Evolutionary conservation across 2,329 filamentous ascomycete genomes (phyloP), one percentile per base, ranked within the genome.

Genomic region (Colletotrichum melonis): DNA sequence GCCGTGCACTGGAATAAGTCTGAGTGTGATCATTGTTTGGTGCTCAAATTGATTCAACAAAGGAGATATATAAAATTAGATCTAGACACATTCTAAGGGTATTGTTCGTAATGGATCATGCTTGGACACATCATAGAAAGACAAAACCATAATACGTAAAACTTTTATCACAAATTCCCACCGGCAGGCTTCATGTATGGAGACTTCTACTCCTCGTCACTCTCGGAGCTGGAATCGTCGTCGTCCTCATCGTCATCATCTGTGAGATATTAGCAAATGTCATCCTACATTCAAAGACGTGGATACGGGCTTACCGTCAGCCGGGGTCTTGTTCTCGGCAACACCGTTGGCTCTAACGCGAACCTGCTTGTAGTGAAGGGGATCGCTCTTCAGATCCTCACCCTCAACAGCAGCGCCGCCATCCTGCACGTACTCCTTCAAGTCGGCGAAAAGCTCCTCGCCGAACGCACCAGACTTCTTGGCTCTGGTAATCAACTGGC

Each of bases 81-180:
- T 64, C 70, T 73, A 69, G 59, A 55, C 30, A 72, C 65, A 73
- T 64, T 73, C 67, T 63, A 69, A 54, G 70, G 70, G 70, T 73
- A 73, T 73, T 65, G 54, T 38, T 73, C 70, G 59, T 73, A 69
- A 55, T 69, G 59, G 62, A 73, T 69, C 70, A 60, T 73, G 30
- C 55, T 64, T 19, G 57, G 60, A 65, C 46, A 63, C 66, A 65
- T 69, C 70, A 60, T 64, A 55, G 46, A 64, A 46, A 63, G 57
- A 68, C 16, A 62, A 69, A 55, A 64, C 49, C 63, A 60, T 49
- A 66, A 54, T 56, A 67, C 70, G 56, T 73, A 49, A 73, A 56
- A 55, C 57, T 63, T 70, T 54, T 56, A 62, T 38, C 63, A 55
- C 19, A 38, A 7, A 60, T 69, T 35, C n/a, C 32, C 5, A 16